phyloP scores from a whole-genome alignment of 345 rosid species.

The Rhodomyrtus tomentosa region DNA sequence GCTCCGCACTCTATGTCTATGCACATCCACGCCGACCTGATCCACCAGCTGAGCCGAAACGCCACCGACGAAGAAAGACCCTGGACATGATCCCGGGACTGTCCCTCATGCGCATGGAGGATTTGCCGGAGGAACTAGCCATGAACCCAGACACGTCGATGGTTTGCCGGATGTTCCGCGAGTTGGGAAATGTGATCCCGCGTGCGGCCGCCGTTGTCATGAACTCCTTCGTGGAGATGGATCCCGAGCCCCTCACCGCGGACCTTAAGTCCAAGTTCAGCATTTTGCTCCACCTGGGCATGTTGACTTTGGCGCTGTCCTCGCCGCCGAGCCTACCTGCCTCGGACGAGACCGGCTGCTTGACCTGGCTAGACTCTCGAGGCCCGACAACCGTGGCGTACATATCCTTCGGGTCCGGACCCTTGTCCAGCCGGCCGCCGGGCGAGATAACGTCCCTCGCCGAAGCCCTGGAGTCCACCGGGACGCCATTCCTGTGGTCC shows the following conservation, averaged over 20 bases:
- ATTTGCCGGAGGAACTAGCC: constrained; percentile 20
- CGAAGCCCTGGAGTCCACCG: constrained; percentile 29
- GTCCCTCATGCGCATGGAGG: constrained; percentile 24
- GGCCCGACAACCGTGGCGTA: constrained; percentile 28
- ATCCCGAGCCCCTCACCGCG: constrained; percentile 6
- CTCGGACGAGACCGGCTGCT: constrained; percentile 30
- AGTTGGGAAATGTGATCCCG: constrained; percentile 22
- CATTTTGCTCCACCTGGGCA: constrained; percentile 13
- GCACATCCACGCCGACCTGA: neutral
- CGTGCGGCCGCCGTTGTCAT: constrained; percentile 25
- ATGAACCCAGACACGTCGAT: neutral
- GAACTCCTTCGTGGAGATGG: constrained; percentile 33
- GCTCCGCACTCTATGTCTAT: neutral
- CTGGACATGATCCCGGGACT: constrained; percentile 42
- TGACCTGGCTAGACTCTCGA: constrained; percentile 39
- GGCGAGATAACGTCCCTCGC: constrained; percentile 41
- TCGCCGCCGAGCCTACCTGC: neutral
- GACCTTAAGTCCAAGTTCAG: constrained; percentile 26
- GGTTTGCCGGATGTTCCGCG: constrained; percentile 6
- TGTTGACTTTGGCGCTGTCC: neutral
- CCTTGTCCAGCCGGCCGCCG: constrained; percentile 10
- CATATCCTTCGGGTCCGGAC: constrained; percentile 44
- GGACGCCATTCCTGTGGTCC: constrained; percentile 23
- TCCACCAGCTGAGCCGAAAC: neutral
- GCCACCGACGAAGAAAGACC: constrained; percentile 7